Percentiles rank a stretch among this genome's conserved stretches.
phyloP scores from a whole-genome alignment of 306 rosid genomes.

The Lathyrus tuberosus region DNA sequence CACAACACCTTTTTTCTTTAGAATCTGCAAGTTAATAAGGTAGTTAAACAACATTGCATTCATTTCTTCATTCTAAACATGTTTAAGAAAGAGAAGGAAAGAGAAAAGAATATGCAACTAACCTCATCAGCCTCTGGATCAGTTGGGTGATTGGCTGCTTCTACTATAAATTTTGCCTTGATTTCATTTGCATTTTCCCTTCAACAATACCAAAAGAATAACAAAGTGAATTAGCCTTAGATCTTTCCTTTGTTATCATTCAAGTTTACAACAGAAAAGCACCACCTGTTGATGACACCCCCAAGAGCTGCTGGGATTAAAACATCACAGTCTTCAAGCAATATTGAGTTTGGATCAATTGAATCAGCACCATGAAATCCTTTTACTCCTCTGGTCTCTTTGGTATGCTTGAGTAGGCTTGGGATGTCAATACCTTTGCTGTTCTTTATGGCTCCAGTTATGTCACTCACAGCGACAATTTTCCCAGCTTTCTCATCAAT shows the following conservation, averaged over 20 bases:
- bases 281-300: slow-evolving; percentile 87
- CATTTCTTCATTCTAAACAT: background rate
- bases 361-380: slow-evolving; percentile 78
- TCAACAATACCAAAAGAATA: slow-evolving; percentile 26
- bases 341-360: slow-evolving; percentile 61
- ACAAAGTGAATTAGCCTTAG: background rate
- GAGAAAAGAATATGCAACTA: slow-evolving; percentile 22
- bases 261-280: slow-evolving; percentile 12
- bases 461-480: slow-evolving; percentile 89
- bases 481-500: slow-evolving; percentile 80
- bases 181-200: slow-evolving; percentile 86
- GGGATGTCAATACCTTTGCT: slow-evolving; percentile 77
- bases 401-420: slow-evolving; percentile 68
- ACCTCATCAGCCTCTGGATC: slow-evolving; percentile 99
- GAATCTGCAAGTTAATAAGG: slow-evolving; percentile 57
- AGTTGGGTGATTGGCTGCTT: slow-evolving; percentile 95
- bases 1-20: slow-evolving; percentile 75
- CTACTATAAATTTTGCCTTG: slow-evolving; percentile 78
- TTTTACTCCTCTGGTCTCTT: slow-evolving; percentile 61
- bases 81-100: slow-evolving; percentile 4
- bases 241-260: background rate
- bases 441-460: slow-evolving; percentile 90
- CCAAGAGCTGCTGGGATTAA: slow-evolving; percentile 97
- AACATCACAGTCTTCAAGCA: slow-evolving; percentile 91
- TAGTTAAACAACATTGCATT: slow-evolving; percentile 19